Conservation (phyloP, 2,329 filamentous ascomycete genomes). For the Clathrospora elynae region DNA sequence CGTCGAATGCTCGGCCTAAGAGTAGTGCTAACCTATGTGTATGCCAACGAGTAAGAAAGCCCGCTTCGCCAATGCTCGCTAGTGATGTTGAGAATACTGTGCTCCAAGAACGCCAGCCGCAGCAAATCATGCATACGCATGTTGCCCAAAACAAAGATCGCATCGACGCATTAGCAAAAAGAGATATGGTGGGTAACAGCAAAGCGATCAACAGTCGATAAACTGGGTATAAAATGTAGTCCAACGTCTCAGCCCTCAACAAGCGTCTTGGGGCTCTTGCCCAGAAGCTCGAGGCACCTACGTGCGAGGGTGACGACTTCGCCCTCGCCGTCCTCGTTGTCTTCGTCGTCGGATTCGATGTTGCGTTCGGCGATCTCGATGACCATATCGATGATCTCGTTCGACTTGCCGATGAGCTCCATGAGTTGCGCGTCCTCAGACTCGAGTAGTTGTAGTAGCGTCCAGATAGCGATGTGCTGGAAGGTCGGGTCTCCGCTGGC, state of each 20-base stretch:
- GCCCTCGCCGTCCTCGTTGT: slow-evolving; percentile 86
- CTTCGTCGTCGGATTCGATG: slow-evolving; percentile 83
- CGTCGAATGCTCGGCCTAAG: slow-evolving; percentile 13
- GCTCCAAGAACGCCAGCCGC: slow-evolving; percentile 40
- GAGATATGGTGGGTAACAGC: slow-evolving; percentile 27
- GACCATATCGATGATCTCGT: slow-evolving; percentile 91
- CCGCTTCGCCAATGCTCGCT: slow-evolving; percentile 49
- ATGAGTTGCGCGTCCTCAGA: slow-evolving; percentile 92
- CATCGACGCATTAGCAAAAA: slow-evolving; percentile 36
- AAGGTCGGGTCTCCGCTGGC: slow-evolving; percentile 95
- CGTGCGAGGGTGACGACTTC: slow-evolving; percentile 92
- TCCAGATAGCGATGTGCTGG: slow-evolving; percentile 99
- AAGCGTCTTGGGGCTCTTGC: slow-evolving; percentile 76
- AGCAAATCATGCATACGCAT: background rate
- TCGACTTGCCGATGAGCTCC: slow-evolving; percentile 82
- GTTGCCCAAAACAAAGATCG: slow-evolving; percentile 22
- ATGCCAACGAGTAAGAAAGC: slow-evolving; percentile 41
- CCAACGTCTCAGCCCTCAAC: slow-evolving; percentile 69
- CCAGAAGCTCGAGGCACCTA: slow-evolving; percentile 84
- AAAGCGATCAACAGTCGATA: slow-evolving; percentile 26
- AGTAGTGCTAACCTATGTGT: slow-evolving; percentile 35
- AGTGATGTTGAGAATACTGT: slow-evolving; percentile 41
- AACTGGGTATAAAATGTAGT: slow-evolving; percentile 30
- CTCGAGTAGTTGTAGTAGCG: slow-evolving; percentile 89
- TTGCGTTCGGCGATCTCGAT: slow-evolving; percentile 87